Evolutionary conservation across 352 stramenopile genomes (phyloP).

Genomic region (Globisporangium cystogenes): DNA sequence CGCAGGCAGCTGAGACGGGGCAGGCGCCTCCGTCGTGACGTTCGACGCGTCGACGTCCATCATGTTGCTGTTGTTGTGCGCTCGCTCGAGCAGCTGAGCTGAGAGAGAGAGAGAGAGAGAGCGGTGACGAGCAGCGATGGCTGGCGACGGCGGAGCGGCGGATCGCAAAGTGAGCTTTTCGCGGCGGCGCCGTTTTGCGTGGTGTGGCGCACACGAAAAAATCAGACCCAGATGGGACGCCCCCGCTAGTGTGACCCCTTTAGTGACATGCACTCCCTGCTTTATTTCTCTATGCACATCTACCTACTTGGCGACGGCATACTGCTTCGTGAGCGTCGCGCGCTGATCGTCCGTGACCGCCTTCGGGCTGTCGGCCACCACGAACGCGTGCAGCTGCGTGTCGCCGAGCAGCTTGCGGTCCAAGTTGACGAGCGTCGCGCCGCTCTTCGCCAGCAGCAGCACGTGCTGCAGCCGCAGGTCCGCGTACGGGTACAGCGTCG

Average conservation of each 20-base stretch:
- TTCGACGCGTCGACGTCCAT: background rate
- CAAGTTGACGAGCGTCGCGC: conserved; percentile 32
- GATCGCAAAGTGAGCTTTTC: background rate
- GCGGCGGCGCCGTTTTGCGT: too few relatives aligned
- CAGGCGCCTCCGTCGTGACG: background rate
- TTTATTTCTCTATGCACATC: background rate
- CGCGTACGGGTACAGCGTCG: conserved; percentile 59
- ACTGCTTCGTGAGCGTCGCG: conserved; percentile 23
- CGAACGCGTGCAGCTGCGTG: conserved; percentile 41
- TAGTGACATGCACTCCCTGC: background rate
- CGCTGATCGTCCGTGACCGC: conserved; percentile 26
- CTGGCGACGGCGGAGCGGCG: too few relatives aligned
- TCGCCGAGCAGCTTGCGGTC: conserved; percentile 36
- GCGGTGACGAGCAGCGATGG: background rate
- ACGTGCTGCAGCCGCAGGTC: conserved; percentile 51
- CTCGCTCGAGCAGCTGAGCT: background rate
- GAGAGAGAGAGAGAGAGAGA: too few relatives aligned
- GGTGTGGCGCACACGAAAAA: too few relatives aligned
- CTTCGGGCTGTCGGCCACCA: conserved; percentile 37
- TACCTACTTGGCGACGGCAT: conserved; percentile 15
- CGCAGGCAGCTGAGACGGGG: conserved; percentile 1
- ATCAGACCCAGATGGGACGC: too few relatives aligned
- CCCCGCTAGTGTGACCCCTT: background rate
- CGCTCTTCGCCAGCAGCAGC: conserved; percentile 51
- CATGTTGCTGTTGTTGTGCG: too few relatives aligned